phyloP scores from a whole-genome alignment of 192 early-diverging fungal species.

The Coemansia sp. region DNA sequence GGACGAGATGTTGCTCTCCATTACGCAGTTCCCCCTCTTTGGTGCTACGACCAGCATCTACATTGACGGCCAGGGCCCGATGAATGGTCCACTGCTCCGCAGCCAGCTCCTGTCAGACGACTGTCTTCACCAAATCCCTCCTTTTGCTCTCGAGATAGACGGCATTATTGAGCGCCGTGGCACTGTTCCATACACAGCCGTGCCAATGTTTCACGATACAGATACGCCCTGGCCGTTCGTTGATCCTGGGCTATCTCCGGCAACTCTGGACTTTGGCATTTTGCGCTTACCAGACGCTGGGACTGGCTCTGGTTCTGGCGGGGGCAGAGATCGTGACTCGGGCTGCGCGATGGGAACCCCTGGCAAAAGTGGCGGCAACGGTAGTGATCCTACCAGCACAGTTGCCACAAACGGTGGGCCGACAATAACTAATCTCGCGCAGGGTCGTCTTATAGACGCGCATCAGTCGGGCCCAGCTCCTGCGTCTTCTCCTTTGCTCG shows the following conservation, averaged over 20 bases:
- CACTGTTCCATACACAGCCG: slow-evolving; percentile 87
- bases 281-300: slow-evolving; percentile 18
- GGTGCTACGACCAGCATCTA: slow-evolving; percentile 62
- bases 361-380: neutral
- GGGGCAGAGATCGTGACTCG: slow-evolving; percentile 58
- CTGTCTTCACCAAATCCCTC: slow-evolving; percentile 86
- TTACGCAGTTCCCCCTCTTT: slow-evolving; percentile 89
- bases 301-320: slow-evolving; percentile 25
- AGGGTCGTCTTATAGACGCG: neutral
- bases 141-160: slow-evolving; percentile 85
- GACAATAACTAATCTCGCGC: neutral
- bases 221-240: slow-evolving; percentile 88
- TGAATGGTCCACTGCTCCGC: slow-evolving; percentile 66
- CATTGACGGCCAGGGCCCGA: slow-evolving; percentile 64
- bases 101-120: slow-evolving; percentile 89
- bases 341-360: slow-evolving; percentile 34
- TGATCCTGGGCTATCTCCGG: slow-evolving; percentile 59
- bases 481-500: slow-evolving; percentile 1
- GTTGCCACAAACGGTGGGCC: neutral
- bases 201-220: slow-evolving; percentile 87
- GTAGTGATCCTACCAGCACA: neutral
- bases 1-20: slow-evolving; percentile 77
- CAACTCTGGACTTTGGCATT: slow-evolving; percentile 17
- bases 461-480: neutral
- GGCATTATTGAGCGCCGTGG: slow-evolving; percentile 92